Base-by-base conservation (phyloP, 371 early-diverging fungal species). In the Lichtheimia ramosa region DNA sequence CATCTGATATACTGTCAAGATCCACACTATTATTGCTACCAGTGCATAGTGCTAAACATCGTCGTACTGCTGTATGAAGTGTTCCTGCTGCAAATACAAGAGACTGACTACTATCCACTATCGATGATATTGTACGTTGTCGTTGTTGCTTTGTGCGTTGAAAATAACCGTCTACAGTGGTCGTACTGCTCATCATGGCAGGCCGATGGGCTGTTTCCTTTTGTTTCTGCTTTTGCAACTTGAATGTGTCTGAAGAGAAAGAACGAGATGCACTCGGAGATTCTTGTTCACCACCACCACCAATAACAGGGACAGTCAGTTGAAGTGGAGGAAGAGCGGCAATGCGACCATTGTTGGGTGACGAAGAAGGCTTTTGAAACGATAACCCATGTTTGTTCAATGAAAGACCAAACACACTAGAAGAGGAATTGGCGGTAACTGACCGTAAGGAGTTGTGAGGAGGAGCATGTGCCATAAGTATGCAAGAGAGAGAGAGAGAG, bases 101-200 rank as follows among this genome's bases (percentile, higher is more conserved):
- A 2, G 66, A 70, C 14, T 67, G 69, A n/a, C 71, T 58, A 2
- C 71, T 71, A 41, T 73, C 74, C 15, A 62, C 62, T 10, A 70
- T n/a, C 5, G 28, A 6, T 34, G 34, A 8, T 34, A 8, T 52
- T 12, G 24, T 1, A 13, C n/a, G 3, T 20, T 28, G 18, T 18
- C 16, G 49, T 39, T 55, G 55, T 50, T 27, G 64, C 20, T 27
- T 40, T 41, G 62, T 56, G 14, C 56, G 43, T 34, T 56, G 62
- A 21, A 55, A 56, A 18, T 50, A 34, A 43, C 39, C 42, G 6
- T 62, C 62, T 21, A 42, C 52, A 10, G 43, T 40, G 23, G 41
- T 16, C 6, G 25, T 20, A 21, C 43, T 56, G 48, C 27, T 43
- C 54, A 53, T 60, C 12, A 39, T 27, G 55, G 34, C 23, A 43